Evolutionary conservation across 1,284 basidiomycete genomes (phyloP), one percentile per base, ranked within the genome.

Genomic region (Boletus putidus): DNA sequence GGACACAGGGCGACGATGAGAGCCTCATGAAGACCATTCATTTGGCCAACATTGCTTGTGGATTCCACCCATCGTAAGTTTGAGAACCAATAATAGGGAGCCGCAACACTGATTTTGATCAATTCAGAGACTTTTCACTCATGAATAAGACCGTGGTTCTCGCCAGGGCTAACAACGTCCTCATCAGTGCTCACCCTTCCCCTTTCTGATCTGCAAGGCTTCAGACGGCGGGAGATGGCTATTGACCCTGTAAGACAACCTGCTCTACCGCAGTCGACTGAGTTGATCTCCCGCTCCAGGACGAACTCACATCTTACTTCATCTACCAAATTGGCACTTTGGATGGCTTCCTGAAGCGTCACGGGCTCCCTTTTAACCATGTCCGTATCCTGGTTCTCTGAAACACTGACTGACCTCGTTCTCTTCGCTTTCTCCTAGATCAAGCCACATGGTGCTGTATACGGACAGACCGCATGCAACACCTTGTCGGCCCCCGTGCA

Each of bases 251-350:
- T 84, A 50, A 54, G 72, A 53, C 2, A 10, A 57, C 10, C 62
- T 40, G 3, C 9, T n/a, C 15, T 40, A 1, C 44, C 33, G 16
- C 15, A 1, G 16, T 11, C 35, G 6, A 31, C 7, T 3, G 3
- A 14, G 9, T 43, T 21, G 48, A 49, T 29, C 6, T 1, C 31
- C 12, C 20, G 25, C 81, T 21, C 21, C 21, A 68, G 84, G 81
- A 83, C 8, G 83, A 86, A 61, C 78, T 87, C 35, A 75, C 74
- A 10, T 77, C 81, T 25, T 85, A 83, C 65, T 81, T 87, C 58
- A 76, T 82, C 4, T 86, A 86, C 64, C 86, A 87, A 73, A 80
- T 85, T 31, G 85, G 85, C 18, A 84, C 86, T 0, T 70, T 87
- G 6, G 70, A 65, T 5, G 85, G 82, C 0, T 87, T 87, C 65